Conservation (phyloP, 257 asterid species). For the Ballota nigra region DNA sequence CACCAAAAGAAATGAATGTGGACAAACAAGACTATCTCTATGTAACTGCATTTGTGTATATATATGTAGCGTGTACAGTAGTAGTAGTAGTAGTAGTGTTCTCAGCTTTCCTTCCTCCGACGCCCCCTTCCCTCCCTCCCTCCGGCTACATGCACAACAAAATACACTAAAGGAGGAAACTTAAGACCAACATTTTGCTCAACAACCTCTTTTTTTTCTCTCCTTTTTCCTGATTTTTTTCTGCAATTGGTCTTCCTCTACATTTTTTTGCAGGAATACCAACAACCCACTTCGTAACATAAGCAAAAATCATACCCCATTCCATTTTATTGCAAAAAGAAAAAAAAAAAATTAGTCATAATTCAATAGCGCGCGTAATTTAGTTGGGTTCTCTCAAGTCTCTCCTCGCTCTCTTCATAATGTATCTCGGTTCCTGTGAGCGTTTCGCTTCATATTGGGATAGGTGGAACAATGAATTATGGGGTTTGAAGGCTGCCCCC, state of each 20-base stretch:
- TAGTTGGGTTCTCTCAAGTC: background rate
- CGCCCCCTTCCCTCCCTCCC: background rate
- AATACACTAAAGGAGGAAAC: slow-evolving; percentile 24
- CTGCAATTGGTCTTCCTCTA: slow-evolving; percentile 10
- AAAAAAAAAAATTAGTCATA: background rate
- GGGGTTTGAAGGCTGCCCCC: slow-evolving; percentile 50
- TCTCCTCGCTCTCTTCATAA: slow-evolving; percentile 21
- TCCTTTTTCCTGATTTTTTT: background rate
- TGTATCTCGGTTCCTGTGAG: slow-evolving; percentile 36
- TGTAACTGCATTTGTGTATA: background rate
- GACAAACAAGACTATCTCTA: too few relatives aligned
- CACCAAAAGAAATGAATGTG: too few relatives aligned
- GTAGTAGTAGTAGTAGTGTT: background rate
- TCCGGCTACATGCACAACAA: slow-evolving; percentile 4
- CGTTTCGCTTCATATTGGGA: slow-evolving; percentile 33
- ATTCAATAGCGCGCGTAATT: background rate
- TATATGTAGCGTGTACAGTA: background rate
- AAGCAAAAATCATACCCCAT: background rate
- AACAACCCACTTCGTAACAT: background rate
- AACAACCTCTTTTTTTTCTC: slow-evolving; percentile 38
- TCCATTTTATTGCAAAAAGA: background rate
- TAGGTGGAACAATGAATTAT: slow-evolving; percentile 28
- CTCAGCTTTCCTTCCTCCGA: background rate
- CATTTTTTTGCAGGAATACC: slow-evolving; percentile 7
- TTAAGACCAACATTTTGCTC: slow-evolving; percentile 37